These are phyloP conservation scores for Davidsoniella eucalypti DNA, from an alignment of 2,329 filamentous ascomycete genomes.

Conservation along the genomic window DNA sequence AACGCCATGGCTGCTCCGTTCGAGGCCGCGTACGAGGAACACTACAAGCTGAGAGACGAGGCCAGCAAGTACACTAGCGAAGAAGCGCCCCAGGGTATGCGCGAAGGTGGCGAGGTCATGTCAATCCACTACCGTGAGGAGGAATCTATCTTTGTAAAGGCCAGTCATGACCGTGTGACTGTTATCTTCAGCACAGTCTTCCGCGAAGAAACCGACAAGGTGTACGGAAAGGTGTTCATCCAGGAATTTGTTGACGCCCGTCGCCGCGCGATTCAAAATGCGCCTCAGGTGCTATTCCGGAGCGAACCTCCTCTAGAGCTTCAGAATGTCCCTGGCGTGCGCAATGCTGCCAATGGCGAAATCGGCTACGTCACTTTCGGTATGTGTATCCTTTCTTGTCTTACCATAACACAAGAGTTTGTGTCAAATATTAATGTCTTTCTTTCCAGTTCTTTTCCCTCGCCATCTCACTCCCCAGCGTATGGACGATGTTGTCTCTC, in stretches of 20 bases:
- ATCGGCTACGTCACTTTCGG: conserved; percentile 98
- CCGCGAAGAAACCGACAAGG: conserved; percentile 89
- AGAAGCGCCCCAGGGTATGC: conserved; percentile 77
- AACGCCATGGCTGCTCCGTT: conserved; percentile 98
- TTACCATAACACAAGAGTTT: neutral
- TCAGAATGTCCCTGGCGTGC: conserved; percentile 70
- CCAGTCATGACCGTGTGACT: conserved; percentile 89
- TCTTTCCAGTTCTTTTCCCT: conserved; percentile 65
- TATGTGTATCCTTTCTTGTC: conserved; percentile 25
- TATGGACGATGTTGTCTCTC: conserved; percentile 89
- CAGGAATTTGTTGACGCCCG: conserved; percentile 97
- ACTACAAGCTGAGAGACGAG: conserved; percentile 71
- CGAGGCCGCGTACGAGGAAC: conserved; percentile 89
- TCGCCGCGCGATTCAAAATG: conserved; percentile 90
- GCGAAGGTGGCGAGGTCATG: conserved; percentile 83
- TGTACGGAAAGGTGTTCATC: conserved; percentile 96
- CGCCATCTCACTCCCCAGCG: conserved; percentile 81
- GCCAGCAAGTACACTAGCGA: conserved; percentile 87
- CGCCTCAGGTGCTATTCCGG: conserved; percentile 89
- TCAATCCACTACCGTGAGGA: conserved; percentile 97
- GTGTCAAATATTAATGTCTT: neutral
- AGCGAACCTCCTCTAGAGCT: conserved; percentile 89
- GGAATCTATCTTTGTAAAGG: conserved; percentile 97
- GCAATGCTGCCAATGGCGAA: conserved; percentile 59
- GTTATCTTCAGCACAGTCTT: conserved; percentile 99